phyloP scores from a whole-genome alignment of 176 grass and related monocot genomes.

The Miscanthus lutarioriparius region DNA sequence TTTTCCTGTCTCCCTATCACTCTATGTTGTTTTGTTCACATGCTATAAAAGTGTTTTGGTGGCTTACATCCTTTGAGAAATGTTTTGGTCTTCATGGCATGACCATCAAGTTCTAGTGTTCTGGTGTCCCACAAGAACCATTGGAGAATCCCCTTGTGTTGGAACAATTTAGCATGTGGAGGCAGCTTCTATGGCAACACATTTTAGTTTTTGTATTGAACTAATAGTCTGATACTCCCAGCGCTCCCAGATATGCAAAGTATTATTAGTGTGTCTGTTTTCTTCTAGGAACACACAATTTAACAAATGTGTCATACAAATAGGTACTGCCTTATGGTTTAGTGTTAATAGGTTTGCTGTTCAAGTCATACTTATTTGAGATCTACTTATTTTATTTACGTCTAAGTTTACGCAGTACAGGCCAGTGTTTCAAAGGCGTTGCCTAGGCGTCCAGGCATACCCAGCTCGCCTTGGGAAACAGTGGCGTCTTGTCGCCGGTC shows the following conservation, averaged over 20 bases:
- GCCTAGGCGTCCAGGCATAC: background rate
- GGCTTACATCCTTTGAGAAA: background rate
- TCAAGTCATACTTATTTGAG: background rate
- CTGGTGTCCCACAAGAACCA: background rate
- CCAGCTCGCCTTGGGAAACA: background rate
- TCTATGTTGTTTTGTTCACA: slow-evolving; percentile 2
- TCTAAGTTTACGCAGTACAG: background rate
- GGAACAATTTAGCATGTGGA: background rate
- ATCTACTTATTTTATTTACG: background rate
- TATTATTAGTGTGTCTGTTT: background rate
- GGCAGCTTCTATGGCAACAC: background rate
- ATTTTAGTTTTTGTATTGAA: slow-evolving; percentile 17
- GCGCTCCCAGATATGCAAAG: background rate
- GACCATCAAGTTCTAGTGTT: slow-evolving; percentile 7
- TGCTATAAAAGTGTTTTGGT: slow-evolving; percentile 3
- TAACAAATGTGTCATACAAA: background rate
- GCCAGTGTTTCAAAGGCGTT: background rate
- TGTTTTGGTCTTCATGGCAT: background rate
- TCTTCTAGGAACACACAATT: background rate
- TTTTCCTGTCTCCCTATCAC: background rate
- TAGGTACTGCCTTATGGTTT: background rate
- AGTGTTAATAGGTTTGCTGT: background rate
- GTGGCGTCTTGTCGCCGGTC: background rate
- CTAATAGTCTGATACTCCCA: background rate
- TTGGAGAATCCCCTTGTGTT: background rate